Conservation (phyloP, 2,329 filamentous ascomycete genomes). For the Rhynchosporium secalis region DNA sequence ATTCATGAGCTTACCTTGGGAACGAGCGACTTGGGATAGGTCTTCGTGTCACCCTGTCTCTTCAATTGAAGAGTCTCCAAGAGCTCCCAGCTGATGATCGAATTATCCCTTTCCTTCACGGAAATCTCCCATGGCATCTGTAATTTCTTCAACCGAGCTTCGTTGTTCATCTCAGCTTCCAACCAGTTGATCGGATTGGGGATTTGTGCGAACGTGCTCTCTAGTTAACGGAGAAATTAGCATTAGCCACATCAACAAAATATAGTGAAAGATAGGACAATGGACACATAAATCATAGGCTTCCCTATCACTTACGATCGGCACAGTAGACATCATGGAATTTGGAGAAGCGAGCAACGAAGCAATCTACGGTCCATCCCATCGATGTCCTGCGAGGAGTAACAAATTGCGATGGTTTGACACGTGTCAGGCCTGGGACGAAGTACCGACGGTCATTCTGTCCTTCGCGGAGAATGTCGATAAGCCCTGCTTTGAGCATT, state of each 20-base stretch:
- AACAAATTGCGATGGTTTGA: not conserved
- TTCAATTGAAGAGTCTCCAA: constrained; percentile 8
- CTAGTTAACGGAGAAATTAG: too few species aligned
- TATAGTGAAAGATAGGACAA: too few species aligned
- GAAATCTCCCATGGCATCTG: constrained; percentile 1
- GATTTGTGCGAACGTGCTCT: not conserved
- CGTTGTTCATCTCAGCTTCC: constrained; percentile 19
- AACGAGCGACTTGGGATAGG: constrained; percentile 9
- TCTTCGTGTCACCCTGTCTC: constrained; percentile 6
- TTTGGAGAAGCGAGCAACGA: constrained; percentile 18
- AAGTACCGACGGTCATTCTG: constrained; percentile 10
- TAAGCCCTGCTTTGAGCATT: constrained; percentile 12
- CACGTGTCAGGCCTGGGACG: not conserved
- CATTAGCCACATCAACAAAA: too few species aligned
- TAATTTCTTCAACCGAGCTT: not conserved
- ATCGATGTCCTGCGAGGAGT: constrained; percentile 5
- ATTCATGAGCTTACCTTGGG: not conserved
- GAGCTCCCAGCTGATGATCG: constrained; percentile 11
- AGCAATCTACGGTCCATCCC: constrained; percentile 25
- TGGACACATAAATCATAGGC: too few species aligned
- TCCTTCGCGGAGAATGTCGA: constrained; percentile 17
- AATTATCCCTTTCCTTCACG: not conserved
- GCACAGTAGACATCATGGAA: constrained; percentile 4
- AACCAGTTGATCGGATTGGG: constrained; percentile 23
- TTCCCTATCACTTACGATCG: not conserved